These are phyloP conservation scores for Fusarium siculi DNA, from an alignment of 2,329 filamentous ascomycete species.

Conservation along the genomic window DNA sequence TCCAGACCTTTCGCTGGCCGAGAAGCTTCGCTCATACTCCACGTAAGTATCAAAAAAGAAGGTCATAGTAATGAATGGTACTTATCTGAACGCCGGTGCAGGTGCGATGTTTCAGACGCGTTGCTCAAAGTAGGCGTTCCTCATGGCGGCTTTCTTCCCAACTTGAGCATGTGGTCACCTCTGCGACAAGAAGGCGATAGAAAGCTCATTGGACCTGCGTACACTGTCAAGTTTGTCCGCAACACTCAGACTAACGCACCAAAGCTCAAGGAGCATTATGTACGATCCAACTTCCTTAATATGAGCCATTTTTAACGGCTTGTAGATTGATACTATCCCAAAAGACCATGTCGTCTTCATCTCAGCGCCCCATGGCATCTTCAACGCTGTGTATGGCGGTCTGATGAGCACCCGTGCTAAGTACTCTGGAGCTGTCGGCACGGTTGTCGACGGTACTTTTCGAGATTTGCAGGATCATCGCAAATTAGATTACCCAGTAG, in stretches of 20 bases:
- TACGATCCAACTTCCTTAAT: background rate
- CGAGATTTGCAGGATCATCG: constrained; percentile 33
- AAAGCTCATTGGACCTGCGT: background rate
- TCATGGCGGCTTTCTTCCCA: background rate
- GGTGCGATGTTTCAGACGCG: background rate
- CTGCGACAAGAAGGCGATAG: background rate
- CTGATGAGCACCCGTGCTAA: constrained; percentile 26
- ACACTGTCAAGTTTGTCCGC: background rate
- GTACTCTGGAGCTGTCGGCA: constrained; percentile 5
- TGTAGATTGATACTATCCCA: background rate
- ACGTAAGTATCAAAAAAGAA: background rate
- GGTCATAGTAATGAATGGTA: fast-evolving
- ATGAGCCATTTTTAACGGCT: fast-evolving
- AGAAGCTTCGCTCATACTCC: background rate
- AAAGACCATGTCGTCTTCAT: constrained; percentile 21
- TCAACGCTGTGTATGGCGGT: constrained; percentile 30
- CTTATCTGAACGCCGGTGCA: background rate
- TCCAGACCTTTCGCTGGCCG: background rate
- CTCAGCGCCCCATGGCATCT: constrained; percentile 4
- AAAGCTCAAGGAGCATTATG: background rate
- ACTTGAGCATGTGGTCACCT: constrained; percentile 1
- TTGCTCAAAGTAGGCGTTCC: background rate
- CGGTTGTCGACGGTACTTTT: constrained; percentile 18
- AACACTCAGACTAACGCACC: background rate
- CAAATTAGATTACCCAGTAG: constrained; percentile 12